Conservation (phyloP, 106 monocot genomes). For the Dendrobium huoshanense region DNA sequence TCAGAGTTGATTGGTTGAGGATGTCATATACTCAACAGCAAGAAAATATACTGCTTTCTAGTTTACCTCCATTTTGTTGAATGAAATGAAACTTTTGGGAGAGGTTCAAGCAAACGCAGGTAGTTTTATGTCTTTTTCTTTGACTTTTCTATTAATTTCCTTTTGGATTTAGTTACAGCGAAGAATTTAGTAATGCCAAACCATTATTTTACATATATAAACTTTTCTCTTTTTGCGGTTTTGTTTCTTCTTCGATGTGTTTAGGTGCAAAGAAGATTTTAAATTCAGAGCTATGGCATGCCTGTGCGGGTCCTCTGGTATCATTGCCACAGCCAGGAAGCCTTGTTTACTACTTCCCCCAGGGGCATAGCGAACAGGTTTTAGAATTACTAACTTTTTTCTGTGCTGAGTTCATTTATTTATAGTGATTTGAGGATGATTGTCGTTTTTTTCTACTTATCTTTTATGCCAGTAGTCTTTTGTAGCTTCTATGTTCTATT, state of each 20-base stretch:
- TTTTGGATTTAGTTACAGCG: neutral
- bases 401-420: neutral
- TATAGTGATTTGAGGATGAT: neutral
- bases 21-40: conserved; percentile 30
- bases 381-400: neutral
- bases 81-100: conserved; percentile 66
- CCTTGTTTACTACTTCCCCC: conserved; percentile 90
- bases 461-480: neutral
- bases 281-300: conserved; percentile 96
- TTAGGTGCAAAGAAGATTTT: conserved; percentile 58
- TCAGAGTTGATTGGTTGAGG: neutral
- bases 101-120: conserved; percentile 44
- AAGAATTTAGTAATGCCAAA: neutral
- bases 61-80: conserved; percentile 31
- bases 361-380: conserved; percentile 96
- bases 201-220: neutral
- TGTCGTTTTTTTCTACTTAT: neutral
- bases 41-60: conserved; percentile 11
- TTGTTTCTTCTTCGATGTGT: neutral
- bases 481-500: neutral
- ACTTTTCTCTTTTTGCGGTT: neutral
- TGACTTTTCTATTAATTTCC: neutral
- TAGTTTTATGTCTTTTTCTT: conserved; percentile 4
- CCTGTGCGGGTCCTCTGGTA: conserved; percentile 86
- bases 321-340: conserved; percentile 73